Evolutionary conservation across 805 yeast genomes (phyloP).

Genomic region (Starmerella vaccinii): DNA sequence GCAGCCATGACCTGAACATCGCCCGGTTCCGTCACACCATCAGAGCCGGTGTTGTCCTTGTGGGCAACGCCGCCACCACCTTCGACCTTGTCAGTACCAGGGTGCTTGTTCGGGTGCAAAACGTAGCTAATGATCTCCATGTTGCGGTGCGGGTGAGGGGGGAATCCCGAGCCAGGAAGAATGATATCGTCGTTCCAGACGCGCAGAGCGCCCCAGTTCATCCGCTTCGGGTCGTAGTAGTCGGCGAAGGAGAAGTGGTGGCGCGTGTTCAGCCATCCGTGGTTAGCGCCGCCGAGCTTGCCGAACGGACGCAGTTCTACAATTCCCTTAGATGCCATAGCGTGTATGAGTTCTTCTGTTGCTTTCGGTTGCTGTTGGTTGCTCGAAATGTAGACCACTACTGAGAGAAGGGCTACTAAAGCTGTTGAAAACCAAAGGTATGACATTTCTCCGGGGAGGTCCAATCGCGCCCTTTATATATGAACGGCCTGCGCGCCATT

Average conservation of each 20-base stretch:
- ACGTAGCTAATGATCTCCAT: constrained; percentile 20
- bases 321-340: constrained; percentile 8
- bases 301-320: constrained; percentile 15
- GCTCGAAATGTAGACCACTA: background rate
- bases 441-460: background rate
- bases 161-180: constrained; percentile 18
- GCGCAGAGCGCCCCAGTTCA: constrained; percentile 23
- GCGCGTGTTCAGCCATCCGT: constrained; percentile 21
- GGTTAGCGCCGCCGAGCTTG: constrained; percentile 18
- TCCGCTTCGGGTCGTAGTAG: constrained; percentile 18
- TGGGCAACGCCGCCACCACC: constrained; percentile 20
- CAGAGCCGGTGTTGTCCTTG: constrained; percentile 18
- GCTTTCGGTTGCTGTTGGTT: background rate
- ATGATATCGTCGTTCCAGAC: constrained; percentile 21
- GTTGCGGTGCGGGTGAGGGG: constrained; percentile 21
- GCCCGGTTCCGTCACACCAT: constrained; percentile 19
- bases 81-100: constrained; percentile 13
- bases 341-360: background rate
- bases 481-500: background rate
- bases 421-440: constrained; percentile 4
- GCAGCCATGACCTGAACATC: constrained; percentile 23
- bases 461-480: background rate
- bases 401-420: background rate
- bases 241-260: constrained; percentile 21
- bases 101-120: constrained; percentile 13